Percentiles rank a stretch among this genome's conserved stretches.
Conservation (phyloP, 2,329 filamentous ascomycete species). For the Hysterium pulicare region DNA sequence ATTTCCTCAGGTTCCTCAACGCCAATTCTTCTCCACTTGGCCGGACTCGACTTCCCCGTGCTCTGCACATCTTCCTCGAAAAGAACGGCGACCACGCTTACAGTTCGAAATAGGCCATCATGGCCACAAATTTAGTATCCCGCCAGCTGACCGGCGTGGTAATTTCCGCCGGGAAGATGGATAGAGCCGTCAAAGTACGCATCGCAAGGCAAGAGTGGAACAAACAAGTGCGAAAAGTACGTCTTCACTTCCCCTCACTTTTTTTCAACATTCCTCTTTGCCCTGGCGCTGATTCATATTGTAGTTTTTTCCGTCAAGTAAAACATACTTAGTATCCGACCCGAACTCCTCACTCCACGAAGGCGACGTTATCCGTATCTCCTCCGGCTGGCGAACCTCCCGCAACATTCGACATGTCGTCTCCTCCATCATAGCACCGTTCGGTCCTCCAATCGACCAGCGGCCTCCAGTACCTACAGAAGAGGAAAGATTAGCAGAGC, state of each 20-base stretch:
- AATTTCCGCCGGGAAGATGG: slow-evolving; percentile 72
- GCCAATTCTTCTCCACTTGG: too few relatives aligned
- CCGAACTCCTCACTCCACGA: slow-evolving; percentile 68
- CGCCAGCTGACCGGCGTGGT: slow-evolving; percentile 58
- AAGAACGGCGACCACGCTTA: background rate
- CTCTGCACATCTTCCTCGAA: background rate
- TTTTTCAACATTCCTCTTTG: background rate
- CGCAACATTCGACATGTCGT: slow-evolving; percentile 71
- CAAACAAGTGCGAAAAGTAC: slow-evolving; percentile 67
- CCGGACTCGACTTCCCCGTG: too few relatives aligned
- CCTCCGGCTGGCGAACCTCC: slow-evolving; percentile 62
- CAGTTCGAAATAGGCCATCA: background rate
- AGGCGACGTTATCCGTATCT: slow-evolving; percentile 73
- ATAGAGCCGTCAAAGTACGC: slow-evolving; percentile 75
- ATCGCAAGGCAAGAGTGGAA: slow-evolving; percentile 72
- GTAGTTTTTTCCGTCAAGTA: slow-evolving; percentile 63
- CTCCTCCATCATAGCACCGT: slow-evolving; percentile 69
- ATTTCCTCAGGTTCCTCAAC: too few relatives aligned
- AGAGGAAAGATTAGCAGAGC: slow-evolving; percentile 57
- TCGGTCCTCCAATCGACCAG: slow-evolving; percentile 60
- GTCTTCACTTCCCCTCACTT: slow-evolving; percentile 8
- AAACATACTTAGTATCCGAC: slow-evolving; percentile 72
- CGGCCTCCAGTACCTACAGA: slow-evolving; percentile 64
- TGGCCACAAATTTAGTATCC: slow-evolving; percentile 16
- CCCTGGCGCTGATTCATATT: too few relatives aligned